Base-by-base conservation (phyloP, 2,329 filamentous ascomycete species). In the Ilyonectria destructans region DNA sequence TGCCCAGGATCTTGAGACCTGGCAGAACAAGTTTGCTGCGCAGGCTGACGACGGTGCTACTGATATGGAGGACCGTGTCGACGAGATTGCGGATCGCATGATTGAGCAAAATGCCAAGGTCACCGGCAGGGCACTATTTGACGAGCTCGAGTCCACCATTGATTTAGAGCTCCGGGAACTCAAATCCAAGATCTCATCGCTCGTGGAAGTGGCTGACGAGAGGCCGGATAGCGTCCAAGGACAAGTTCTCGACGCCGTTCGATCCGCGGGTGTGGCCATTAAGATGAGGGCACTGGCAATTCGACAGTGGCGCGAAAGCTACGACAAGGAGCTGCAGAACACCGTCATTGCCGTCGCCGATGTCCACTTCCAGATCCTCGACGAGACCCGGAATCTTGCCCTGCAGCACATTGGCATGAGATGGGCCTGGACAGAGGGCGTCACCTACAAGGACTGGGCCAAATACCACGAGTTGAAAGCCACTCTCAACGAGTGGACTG, bases 371-470 rank as follows among this genome's bases (percentile, higher is more conserved):
- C 88, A 91, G 77, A 94, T 97, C 17, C 88, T 98, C 35, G 93
- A 96, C 71, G 89, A 90, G 77, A 95, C 96, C 68, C 90, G 93
- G 48, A 92, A 95, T 75, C 86, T 97, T 40, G 94, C 95, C 6
- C 87, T 98, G 37, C 94, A 97, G 79, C 94, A 97, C 79, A 94
- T 98, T 61, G 95, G 95, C 64, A 96, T 97, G 90, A 90, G 89
- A 77, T 99, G 96, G 95, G 95, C 96, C 13, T 97, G 94, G 92
- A 96, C 95, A 83, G 95, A 98, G 65, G 94, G 94, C 35, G 89
- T 99, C 69, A 97, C 96, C 1, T 98, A 99, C 86, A 95, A 97
- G 80, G 95, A 99, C 80, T 99, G 96, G 96, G 90, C 92, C 67
- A 96, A 96, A 80, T 99, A 97, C 78, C 95, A 98, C 80, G 90